Base-by-base conservation (phyloP, 2,329 filamentous ascomycete species). In the Penicillium olsonii region DNA sequence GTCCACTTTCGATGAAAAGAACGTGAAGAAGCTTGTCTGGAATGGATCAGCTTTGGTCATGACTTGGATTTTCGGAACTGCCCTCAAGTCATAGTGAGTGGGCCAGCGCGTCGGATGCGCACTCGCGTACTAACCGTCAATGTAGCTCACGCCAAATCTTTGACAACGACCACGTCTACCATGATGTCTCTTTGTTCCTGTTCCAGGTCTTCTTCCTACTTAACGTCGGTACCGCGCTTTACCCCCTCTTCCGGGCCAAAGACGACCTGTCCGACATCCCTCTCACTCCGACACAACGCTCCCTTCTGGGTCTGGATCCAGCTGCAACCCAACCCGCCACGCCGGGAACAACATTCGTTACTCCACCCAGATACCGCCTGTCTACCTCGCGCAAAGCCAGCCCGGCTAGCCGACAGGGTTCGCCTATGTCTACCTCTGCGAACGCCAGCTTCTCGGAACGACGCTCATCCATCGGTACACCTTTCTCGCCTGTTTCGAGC, bases 201-300 rank as follows among this genome's bases (percentile, higher is more conserved):
- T 58, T 88, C 2, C 84, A 87, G 3, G 58, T 87, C 41, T 70
- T 87, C 63, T 82, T 88, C 2, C 56, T 87, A 45, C 67, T 85
- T 65, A 95, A 95, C 71, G 87, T 95, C 45, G 67, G 76, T 54
- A 63, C 85, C 46, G 88, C 90, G 31, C 75, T 89, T 49, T 76
- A 84, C 38, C 94, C 92, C 2, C 80, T 96, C 11, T 72, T 90
- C 62, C 82, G 85, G 55, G 78, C 81, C 37, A 79, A 79, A 59
- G 94, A 97, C 69, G 82, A 91, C 55, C 81, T 96, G 55, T 78
- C 85, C 69, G 94, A 99, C 69, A 95, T 99, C 42, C 85, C 92
- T 53, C 81, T 99, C 58, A 96, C 92, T 1, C 86, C 89, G n/a
- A 84, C 85, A 11, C 94, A 97, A 75, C 87, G 92, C 53, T 81